Evolutionary conservation across 768 basidiomycete species (phyloP).

Genomic region (Termitomyces sp.): DNA sequence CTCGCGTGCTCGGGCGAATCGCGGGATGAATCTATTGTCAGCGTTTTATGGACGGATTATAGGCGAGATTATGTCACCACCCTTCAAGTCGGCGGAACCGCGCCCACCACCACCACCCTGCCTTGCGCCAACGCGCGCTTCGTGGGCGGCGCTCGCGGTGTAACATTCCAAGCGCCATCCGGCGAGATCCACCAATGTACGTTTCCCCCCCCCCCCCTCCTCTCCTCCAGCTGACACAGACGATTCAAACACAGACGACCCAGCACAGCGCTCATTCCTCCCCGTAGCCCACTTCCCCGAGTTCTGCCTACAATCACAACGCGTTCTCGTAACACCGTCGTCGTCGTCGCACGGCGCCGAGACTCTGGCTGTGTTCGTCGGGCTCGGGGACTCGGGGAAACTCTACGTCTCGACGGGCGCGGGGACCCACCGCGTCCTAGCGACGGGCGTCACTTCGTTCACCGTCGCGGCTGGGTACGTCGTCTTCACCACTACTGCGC

Average conservation of each 20-base stretch:
- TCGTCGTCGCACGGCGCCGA: not conserved
- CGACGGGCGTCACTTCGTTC: slow-evolving; percentile 66
- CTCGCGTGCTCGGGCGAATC: slow-evolving; percentile 9
- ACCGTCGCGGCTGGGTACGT: slow-evolving; percentile 68
- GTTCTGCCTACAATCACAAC: slow-evolving; percentile 48
- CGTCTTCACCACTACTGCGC: slow-evolving; percentile 79
- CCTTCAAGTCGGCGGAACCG: slow-evolving; percentile 17
- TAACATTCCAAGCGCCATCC: slow-evolving; percentile 36
- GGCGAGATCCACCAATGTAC: slow-evolving; percentile 48
- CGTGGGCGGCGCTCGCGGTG: slow-evolving; percentile 22
- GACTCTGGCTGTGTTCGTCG: slow-evolving; percentile 41
- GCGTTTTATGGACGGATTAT: slow-evolving; percentile 33
- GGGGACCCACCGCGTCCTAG: slow-evolving; percentile 29
- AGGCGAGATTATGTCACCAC: slow-evolving; percentile 27
- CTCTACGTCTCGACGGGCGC: slow-evolving; percentile 41
- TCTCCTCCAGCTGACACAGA: not conserved
- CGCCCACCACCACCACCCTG: slow-evolving; percentile 18
- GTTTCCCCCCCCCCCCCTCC: slow-evolving; percentile 8
- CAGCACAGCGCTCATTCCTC: slow-evolving; percentile 14
- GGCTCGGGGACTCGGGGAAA: slow-evolving; percentile 61
- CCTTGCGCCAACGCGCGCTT: slow-evolving; percentile 44
- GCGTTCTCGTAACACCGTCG: slow-evolving; percentile 18
- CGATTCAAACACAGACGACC: slow-evolving; percentile 11
- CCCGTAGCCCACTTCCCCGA: slow-evolving; percentile 43
- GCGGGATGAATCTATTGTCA: slow-evolving; percentile 18